phyloP scores from a whole-genome alignment of 192 early-diverging fungal species.

The Entomortierella parvispora region DNA sequence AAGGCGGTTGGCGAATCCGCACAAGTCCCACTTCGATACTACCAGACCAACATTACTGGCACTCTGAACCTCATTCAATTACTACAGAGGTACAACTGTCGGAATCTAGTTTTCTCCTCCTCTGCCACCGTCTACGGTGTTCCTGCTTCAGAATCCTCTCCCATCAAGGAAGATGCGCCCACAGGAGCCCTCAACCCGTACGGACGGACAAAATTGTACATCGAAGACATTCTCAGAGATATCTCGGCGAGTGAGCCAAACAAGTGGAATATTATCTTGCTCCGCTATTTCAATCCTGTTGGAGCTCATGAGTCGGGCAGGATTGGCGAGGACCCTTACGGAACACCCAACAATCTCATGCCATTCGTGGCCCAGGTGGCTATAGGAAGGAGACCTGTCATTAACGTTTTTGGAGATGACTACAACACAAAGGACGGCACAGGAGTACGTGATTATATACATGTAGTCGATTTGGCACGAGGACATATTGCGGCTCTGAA shows the following conservation, averaged over 20 bases:
- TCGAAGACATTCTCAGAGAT: conserved; percentile 85
- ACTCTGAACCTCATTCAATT: conserved; percentile 85
- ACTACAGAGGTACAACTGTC: conserved; percentile 81
- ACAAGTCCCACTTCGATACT: conserved; percentile 86
- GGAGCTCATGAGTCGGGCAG: conserved; percentile 89
- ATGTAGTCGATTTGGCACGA: conserved; percentile 89
- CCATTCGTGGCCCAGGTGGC: conserved; percentile 92
- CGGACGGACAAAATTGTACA: conserved; percentile 91
- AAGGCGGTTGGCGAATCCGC: conserved; percentile 89
- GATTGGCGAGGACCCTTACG: conserved; percentile 91
- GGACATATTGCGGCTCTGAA: conserved; percentile 87
- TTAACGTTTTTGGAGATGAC: conserved; percentile 93
- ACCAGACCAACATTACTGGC: conserved; percentile 92
- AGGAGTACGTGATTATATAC: conserved; percentile 91
- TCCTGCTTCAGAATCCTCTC: conserved; percentile 55
- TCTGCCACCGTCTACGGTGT: conserved; percentile 92
- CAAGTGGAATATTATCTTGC: conserved; percentile 71
- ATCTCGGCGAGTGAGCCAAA: conserved; percentile 62
- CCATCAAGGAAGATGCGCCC: conserved; percentile 70
- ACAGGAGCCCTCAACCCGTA: conserved; percentile 88
- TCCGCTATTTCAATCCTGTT: conserved; percentile 95
- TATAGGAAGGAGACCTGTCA: conserved; percentile 79
- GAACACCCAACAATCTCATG: conserved; percentile 92
- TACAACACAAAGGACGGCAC: conserved; percentile 93
- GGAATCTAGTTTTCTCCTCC: conserved; percentile 93